phyloP scores from a whole-genome alignment of 441 rosid genomes.

The Pelargonium myrrhifolium region DNA sequence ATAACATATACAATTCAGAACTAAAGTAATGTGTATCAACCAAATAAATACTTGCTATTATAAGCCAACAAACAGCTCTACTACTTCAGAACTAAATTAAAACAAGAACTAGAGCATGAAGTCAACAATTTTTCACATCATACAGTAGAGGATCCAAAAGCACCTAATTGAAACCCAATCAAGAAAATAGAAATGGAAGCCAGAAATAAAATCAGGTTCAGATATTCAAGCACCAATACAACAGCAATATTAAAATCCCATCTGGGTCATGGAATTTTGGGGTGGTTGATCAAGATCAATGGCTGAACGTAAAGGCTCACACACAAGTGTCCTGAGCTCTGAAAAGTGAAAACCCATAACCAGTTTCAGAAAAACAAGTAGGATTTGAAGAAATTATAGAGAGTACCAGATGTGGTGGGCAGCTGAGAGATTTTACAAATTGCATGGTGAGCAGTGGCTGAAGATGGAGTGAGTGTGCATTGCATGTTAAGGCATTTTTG shows the following conservation, averaged over 20 bases:
- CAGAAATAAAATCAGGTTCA: too few relatives aligned
- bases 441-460: constrained; percentile 1
- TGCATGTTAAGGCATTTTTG: constrained; percentile 18
- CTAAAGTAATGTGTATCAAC: neutral
- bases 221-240: too few relatives aligned
- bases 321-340: neutral
- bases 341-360: neutral
- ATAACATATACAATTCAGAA: too few relatives aligned
- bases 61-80: neutral
- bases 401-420: neutral
- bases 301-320: neutral
- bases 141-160: too few relatives aligned
- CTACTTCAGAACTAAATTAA: neutral
- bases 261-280: neutral
- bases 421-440: neutral
- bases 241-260: neutral
- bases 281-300: neutral
- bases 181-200: too few relatives aligned
- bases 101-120: neutral
- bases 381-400: neutral
- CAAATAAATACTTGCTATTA: neutral
- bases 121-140: neutral
- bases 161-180: too few relatives aligned
- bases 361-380: neutral
- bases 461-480: constrained; percentile 14